Percentiles rank a stretch among this genome's conserved stretches.
phyloP scores from a whole-genome alignment of 2,329 filamentous ascomycete species.

The Colletotrichum caudatum region DNA sequence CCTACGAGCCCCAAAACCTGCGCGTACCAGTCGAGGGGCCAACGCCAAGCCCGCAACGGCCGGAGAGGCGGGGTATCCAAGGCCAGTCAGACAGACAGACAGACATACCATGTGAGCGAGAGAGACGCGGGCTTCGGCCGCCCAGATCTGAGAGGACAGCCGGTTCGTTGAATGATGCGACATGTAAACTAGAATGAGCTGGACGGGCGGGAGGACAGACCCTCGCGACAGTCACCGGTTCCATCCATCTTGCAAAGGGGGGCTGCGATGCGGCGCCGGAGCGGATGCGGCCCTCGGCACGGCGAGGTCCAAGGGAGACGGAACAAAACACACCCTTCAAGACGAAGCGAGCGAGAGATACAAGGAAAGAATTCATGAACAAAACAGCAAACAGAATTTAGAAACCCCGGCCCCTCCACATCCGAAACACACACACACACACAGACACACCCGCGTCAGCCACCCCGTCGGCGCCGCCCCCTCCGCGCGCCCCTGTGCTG shows the following conservation, averaged over 20 bases:
- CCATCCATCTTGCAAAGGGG: background rate
- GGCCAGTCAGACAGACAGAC: too few species aligned
- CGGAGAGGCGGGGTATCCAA: too few species aligned
- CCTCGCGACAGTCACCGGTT: background rate
- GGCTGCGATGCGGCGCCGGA: background rate
- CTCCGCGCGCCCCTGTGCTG: background rate
- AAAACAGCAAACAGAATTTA: background rate
- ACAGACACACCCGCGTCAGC: background rate
- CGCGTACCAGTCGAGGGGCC: too few species aligned
- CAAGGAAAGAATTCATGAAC: background rate
- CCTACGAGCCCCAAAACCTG: too few species aligned
- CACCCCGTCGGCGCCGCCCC: background rate
- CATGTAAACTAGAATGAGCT: too few species aligned
- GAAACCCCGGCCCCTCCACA: background rate
- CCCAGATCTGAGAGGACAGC: too few species aligned
- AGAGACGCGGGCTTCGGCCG: too few species aligned
- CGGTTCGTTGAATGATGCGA: too few species aligned
- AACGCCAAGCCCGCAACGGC: too few species aligned
- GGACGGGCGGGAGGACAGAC: too few species aligned
- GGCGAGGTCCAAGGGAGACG: background rate
- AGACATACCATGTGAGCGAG: too few species aligned
- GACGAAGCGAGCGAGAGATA: background rate
- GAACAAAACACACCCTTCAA: background rate
- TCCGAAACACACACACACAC: background rate
- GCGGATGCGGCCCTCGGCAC: background rate